Evolutionary conservation across 2,329 filamentous ascomycete species (phyloP).

Genomic region (Davidsoniella eucalypti): DNA sequence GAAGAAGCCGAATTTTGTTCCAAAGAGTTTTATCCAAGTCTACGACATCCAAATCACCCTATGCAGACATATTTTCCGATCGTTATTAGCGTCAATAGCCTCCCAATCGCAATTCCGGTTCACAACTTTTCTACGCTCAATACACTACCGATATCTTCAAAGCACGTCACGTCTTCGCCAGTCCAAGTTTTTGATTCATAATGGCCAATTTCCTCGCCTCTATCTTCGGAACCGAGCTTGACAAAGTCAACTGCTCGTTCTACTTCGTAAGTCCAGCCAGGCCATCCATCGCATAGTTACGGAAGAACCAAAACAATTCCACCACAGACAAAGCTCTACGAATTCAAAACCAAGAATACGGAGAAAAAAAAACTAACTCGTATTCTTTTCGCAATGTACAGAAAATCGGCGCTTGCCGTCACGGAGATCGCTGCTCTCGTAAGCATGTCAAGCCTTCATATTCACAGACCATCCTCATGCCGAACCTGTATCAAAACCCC

Average conservation of each 20-base stretch:
- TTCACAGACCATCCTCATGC: conserved; percentile 91
- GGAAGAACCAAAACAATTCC: too few species aligned
- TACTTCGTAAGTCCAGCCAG: conserved; percentile 39
- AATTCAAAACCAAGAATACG: too few species aligned
- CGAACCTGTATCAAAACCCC: conserved; percentile 98
- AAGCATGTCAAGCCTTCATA: conserved; percentile 99
- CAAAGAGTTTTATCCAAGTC: too few species aligned
- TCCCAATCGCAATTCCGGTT: too few species aligned
- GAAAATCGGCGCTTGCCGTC: conserved; percentile 97
- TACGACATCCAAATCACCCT: too few species aligned
- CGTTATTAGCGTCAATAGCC: too few species aligned
- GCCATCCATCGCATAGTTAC: not conserved
- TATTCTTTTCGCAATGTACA: conserved; percentile 27
- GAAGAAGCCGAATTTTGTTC: too few species aligned
- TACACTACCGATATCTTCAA: too few species aligned
- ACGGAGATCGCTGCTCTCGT: conserved; percentile 93
- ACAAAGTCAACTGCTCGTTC: conserved; percentile 99
- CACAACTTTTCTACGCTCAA: too few species aligned
- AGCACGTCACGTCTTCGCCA: too few species aligned
- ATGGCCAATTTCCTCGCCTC: conserved; percentile 99
- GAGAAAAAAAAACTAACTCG: conserved; percentile 6
- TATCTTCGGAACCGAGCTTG: conserved; percentile 98
- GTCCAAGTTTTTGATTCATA: conserved; percentile 13
- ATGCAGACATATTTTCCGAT: too few species aligned
- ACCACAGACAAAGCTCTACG: not conserved